Percentiles rank a stretch among this genome's conserved stretches.
phyloP scores from a whole-genome alignment of 768 basidiomycete genomes.

The Pleurotus eryngii region DNA sequence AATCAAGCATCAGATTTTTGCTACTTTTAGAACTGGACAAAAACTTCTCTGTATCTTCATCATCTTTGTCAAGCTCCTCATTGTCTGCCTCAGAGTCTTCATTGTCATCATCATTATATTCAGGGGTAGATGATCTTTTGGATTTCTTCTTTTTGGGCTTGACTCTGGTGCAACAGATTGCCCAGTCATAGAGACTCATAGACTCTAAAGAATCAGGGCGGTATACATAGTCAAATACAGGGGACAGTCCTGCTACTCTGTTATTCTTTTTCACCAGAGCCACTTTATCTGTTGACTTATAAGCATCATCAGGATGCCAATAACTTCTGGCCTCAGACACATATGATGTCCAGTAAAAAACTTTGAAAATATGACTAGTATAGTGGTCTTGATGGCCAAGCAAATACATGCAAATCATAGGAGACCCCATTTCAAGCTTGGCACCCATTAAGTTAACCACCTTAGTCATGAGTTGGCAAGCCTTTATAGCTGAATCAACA shows the following conservation, averaged over 20 bases:
- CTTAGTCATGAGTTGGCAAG: slow-evolving; percentile 21
- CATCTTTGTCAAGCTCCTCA: neutral
- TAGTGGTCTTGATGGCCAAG: slow-evolving; percentile 16
- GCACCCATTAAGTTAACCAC: slow-evolving; percentile 24
- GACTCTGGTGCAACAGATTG: slow-evolving; percentile 1
- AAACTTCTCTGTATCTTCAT: neutral
- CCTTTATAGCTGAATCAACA: slow-evolving; percentile 9
- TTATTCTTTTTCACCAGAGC: slow-evolving; percentile 15
- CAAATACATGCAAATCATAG: slow-evolving; percentile 4
- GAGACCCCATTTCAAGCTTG: slow-evolving; percentile 26
- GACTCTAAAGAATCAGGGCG: neutral
- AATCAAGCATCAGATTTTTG: neutral
- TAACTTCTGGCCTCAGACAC: slow-evolving; percentile 13
- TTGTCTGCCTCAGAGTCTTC: neutral
- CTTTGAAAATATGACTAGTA: slow-evolving; percentile 17
- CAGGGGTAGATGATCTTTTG: neutral
- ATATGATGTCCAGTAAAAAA: slow-evolving; percentile 10
- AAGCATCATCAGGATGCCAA: slow-evolving; percentile 11
- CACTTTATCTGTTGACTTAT: slow-evolving; percentile 15
- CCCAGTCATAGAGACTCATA: slow-evolving; percentile 15
- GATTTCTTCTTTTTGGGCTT: neutral
- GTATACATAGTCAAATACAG: slow-evolving; percentile 12
- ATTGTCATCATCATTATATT: neutral
- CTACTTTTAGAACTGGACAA: neutral
- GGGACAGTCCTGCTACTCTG: slow-evolving; percentile 16